These are phyloP conservation scores for Amphicarpaea edgeworthii DNA, from an alignment of 306 rosid genomes.

Conservation along the genomic window DNA sequence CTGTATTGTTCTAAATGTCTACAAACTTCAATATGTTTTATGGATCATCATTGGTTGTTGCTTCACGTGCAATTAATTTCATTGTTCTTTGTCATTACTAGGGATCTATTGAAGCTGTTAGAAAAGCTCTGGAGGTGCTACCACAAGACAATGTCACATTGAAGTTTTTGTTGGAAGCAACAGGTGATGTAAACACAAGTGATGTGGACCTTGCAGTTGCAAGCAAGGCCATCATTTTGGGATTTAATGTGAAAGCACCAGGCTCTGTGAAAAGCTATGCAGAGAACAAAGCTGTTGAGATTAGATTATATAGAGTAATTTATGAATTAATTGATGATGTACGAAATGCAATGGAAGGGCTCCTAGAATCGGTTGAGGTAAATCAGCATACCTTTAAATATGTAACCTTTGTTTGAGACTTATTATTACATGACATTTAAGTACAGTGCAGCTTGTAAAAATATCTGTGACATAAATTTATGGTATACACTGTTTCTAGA, in stretches of 20 bases:
- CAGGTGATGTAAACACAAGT: conserved; percentile 88
- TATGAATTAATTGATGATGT: conserved; percentile 94
- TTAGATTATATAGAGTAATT: conserved; percentile 88
- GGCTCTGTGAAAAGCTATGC: conserved; percentile 89
- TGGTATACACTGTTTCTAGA: conserved; percentile 15
- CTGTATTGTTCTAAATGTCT: conserved; percentile 33
- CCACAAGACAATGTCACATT: conserved; percentile 91
- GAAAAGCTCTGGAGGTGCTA: conserved; percentile 91
- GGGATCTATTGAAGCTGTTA: conserved; percentile 97
- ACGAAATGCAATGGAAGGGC: conserved; percentile 98
- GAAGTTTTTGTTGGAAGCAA: conserved; percentile 92
- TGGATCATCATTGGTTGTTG: conserved; percentile 37
- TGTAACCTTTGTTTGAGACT: conserved; percentile 12
- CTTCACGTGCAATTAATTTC: conserved; percentile 29
- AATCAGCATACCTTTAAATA: conserved; percentile 42
- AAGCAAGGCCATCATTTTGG: conserved; percentile 87
- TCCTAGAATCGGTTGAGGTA: conserved; percentile 87
- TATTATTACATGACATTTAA: conserved; percentile 27
- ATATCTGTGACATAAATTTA: background rate
- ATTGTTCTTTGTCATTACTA: conserved; percentile 46
- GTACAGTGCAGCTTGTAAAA: conserved; percentile 12
- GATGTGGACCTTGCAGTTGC: conserved; percentile 96
- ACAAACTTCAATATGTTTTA: conserved; percentile 15
- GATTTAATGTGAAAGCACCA: conserved; percentile 81
- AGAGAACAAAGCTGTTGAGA: conserved; percentile 87